Evolutionary conservation across 805 yeast species (phyloP), one percentile per base, ranked within the genome.

Genomic region (Saccharomycopsis fibuligera): DNA sequence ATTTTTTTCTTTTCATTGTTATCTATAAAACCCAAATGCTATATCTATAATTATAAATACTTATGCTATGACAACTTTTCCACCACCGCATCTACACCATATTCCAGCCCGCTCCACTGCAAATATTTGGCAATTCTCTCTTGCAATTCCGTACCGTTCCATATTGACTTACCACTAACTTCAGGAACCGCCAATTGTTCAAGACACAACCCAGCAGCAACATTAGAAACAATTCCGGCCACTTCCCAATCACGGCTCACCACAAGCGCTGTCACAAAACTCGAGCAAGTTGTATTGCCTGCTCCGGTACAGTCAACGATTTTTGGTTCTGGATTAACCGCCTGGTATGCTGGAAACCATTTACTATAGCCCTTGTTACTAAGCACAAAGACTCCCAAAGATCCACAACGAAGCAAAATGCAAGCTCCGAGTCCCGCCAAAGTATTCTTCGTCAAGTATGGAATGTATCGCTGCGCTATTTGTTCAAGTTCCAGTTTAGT

Each of bases 281-380:
- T 95, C 1, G 96, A 97, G 45, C 87, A 76, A 60, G 84, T 89
- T 0, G 96, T 74, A 60, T 90, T 95, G 0, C 98, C 98, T 16
- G 95, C 96, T 0, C 98, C 98, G 0, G 97, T 90, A 2, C 96
- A 95, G 62, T 90, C 98, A 1, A 85, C 69, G 0, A 89, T 89
- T 42, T 63, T 62, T 58, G 59, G 68, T 3, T 59, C 57, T 17
- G 51, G 50, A 19, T 65, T 68, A 17, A 65, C 62, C 10, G 59
- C 62, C 59, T 89, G 95, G 62, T 83, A 91, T 1, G 96, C 86
- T 0, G 93, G 90, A 21, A 78, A 72, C 78, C 85, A 76, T 9
- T 58, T 50, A 1, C 48, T 55, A 3, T 57, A 42, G 0, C 63
- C 61, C 1, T 54, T 44, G 0, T 57, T 48, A 1, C 74, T 63